Evolutionary conservation across 306 rosid species (phyloP).

Genomic region (Cicer judaicum): DNA sequence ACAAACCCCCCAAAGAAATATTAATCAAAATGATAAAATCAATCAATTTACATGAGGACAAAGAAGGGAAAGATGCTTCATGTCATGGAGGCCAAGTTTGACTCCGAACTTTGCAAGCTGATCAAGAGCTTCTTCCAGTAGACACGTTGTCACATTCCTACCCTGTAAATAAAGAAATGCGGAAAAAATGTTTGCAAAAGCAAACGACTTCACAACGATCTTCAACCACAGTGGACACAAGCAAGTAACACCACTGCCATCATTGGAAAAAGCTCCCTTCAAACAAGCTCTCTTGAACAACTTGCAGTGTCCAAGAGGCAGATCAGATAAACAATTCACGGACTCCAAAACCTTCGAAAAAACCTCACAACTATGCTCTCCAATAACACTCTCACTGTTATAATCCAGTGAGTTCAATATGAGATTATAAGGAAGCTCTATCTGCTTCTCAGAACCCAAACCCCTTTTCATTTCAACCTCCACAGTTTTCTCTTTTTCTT

Average conservation of each 20-base stretch:
- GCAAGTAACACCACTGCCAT: constrained; percentile 53
- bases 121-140: constrained; percentile 62
- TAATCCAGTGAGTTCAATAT: constrained; percentile 53
- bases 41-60: constrained; percentile 72
- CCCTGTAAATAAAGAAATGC: constrained; percentile 61
- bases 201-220: constrained; percentile 67
- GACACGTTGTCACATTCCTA: constrained; percentile 41
- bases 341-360: constrained; percentile 63
- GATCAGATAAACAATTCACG: constrained; percentile 67
- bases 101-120: constrained; percentile 64
- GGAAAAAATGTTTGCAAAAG: constrained; percentile 72
- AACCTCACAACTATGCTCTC: constrained; percentile 53
- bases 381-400: constrained; percentile 43
- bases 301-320: constrained; percentile 68
- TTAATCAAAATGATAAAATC: neutral
- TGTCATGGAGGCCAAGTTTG: constrained; percentile 57
- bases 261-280: constrained; percentile 39
- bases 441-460: constrained; percentile 50
- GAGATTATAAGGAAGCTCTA: constrained; percentile 60
- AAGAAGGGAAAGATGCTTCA: constrained; percentile 67
- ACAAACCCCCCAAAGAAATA: neutral
- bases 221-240: constrained; percentile 89
- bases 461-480: constrained; percentile 29
- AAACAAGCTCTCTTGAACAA: constrained; percentile 52
- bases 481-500: neutral